phyloP scores from a whole-genome alignment of 2,329 filamentous ascomycete species.

The Stachybotrys chlorohalonatus region DNA sequence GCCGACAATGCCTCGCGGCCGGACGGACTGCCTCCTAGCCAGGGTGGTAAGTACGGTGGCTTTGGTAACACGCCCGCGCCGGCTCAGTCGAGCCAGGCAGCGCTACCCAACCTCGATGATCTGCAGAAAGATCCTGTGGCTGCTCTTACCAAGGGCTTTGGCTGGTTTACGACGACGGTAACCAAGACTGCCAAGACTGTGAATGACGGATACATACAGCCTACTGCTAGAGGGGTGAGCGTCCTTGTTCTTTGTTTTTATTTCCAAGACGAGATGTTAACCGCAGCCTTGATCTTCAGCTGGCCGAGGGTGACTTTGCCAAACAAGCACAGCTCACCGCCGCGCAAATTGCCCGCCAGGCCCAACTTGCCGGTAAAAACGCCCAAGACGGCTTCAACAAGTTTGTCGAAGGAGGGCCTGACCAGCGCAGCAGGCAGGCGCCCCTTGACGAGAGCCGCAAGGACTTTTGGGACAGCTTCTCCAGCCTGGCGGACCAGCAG shows the following conservation, averaged over 20 bases:
- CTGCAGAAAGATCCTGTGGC: constrained; percentile 85
- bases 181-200: constrained; percentile 85
- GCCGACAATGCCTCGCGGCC: constrained; percentile 71
- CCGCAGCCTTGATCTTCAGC: constrained; percentile 30
- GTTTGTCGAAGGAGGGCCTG: constrained; percentile 71
- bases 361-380: constrained; percentile 60
- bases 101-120: constrained; percentile 67
- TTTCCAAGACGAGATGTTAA: constrained; percentile 7
- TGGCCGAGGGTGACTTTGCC: constrained; percentile 72
- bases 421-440: constrained; percentile 23
- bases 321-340: constrained; percentile 54
- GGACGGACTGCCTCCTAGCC: constrained; percentile 69
- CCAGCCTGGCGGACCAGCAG: constrained; percentile 51
- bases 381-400: constrained; percentile 74
- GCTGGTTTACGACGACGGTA: constrained; percentile 85
- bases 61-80: constrained; percentile 72
- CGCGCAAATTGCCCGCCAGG: constrained; percentile 56
- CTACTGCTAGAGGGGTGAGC: constrained; percentile 74
- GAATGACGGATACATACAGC: constrained; percentile 86
- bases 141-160: constrained; percentile 84
- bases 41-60: constrained; percentile 86
- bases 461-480: constrained; percentile 91
- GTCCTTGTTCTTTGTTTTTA: neutral
- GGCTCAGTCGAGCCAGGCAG: constrained; percentile 31
- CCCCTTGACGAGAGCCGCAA: constrained; percentile 57